Conservation (phyloP, 306 rosid genomes). For the Sphenostylis stenocarpa region DNA sequence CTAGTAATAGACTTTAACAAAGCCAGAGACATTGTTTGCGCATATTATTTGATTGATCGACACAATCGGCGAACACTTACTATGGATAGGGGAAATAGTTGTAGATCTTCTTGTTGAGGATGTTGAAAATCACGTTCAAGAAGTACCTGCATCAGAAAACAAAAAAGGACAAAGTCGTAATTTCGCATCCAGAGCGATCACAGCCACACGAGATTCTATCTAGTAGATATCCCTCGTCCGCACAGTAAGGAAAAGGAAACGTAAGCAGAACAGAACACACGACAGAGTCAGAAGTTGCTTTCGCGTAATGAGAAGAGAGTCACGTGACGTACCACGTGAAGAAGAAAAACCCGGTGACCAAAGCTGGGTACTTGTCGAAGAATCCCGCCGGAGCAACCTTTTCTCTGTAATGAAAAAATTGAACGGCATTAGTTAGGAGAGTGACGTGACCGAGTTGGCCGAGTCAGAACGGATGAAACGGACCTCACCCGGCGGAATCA, state of each 20-base stretch:
- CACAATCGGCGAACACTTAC: slow-evolving; percentile 43
- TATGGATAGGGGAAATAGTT: slow-evolving; percentile 95
- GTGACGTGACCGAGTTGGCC: slow-evolving; percentile 35
- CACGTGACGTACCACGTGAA: slow-evolving; percentile 70
- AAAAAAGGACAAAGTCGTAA: slow-evolving; percentile 26
- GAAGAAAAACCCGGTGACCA: slow-evolving; percentile 88
- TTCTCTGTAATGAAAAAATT: slow-evolving; percentile 45
- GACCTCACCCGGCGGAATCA: slow-evolving; percentile 99
- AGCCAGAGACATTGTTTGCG: neutral
- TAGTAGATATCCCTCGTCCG: too few species aligned
- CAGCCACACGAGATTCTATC: neutral
- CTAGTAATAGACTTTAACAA: neutral
- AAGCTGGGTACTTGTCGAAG: slow-evolving; percentile 55
- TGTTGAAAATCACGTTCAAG: slow-evolving; percentile 90
- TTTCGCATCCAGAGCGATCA: slow-evolving; percentile 7
- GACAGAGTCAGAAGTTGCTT: neutral
- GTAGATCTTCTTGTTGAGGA: slow-evolving; percentile 93
- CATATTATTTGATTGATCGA: neutral
- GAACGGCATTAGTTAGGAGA: slow-evolving; percentile 37
- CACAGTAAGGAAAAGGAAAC: neutral
- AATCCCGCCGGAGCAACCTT: slow-evolving; percentile 75
- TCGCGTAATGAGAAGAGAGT: neutral
- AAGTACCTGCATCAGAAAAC: slow-evolving; percentile 68
- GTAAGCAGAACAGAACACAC: neutral
- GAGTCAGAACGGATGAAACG: slow-evolving; percentile 85